Base-by-base conservation (phyloP, 176 grass and related monocot genomes). In the Carex parvula region DNA sequence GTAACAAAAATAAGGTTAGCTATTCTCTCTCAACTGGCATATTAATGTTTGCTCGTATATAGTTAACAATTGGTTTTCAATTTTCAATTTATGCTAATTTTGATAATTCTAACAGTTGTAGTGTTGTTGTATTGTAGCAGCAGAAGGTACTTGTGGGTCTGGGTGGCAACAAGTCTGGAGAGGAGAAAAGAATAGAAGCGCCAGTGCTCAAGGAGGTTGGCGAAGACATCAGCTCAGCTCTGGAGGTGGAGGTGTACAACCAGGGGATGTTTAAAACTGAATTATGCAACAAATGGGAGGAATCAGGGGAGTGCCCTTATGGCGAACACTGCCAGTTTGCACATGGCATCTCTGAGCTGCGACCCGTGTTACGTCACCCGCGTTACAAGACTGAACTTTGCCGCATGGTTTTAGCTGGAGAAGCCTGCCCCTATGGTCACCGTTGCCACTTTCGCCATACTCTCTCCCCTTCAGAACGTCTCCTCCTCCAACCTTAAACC, bases 211-310 rank as follows among this genome's bases (percentile, higher is more conserved):
- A 87, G 79, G 61, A 83, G 90, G 65, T 83, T 33, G 15, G 48
- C 33, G 72, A 83, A 78, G 57, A 59, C 11, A 44, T 26, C 26
- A 76, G 26, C 54, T 86, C 71, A 13, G 84, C 80, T 17, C n/a
- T 87, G 72, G 93, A 99, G 85, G 65, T 99, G 86, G 93, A 99
- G 76, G 97, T 99, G 78, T 99, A 80, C 91, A 90, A 92, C 88
- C 97, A 99, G 85, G 97, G 97, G 44, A 99, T 92, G 97, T 90
- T 96, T 87, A 99, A 99, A 87, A 96, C 93, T 29, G 97, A 99
- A 90, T 88, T 99, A 18, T 99, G 97, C 93, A 99, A 99, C 90
- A 99, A 99, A 72, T 99, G 97, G 97, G 93, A 96, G 88, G 93
- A 99, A 84, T 96, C 83, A 5, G 91, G 97, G 46, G 85, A 72